Conservation (phyloP, 768 basidiomycete species). For the Paxillus ammoniavirescens region DNA sequence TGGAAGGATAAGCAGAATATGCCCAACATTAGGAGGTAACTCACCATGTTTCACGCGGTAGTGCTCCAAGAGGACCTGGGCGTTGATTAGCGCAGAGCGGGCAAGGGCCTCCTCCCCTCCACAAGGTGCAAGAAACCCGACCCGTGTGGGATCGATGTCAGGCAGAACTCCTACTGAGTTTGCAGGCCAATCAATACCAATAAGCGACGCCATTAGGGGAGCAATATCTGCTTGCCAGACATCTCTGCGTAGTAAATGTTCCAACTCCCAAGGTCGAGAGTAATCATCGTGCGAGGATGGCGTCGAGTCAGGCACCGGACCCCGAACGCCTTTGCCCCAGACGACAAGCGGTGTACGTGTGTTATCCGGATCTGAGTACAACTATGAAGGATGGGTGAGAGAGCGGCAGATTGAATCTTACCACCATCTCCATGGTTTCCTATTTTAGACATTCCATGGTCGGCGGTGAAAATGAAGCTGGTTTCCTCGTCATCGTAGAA, state of each 20-base stretch:
- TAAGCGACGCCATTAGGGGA: slow-evolving; percentile 69
- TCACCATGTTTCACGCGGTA: slow-evolving; percentile 75
- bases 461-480: slow-evolving; percentile 78
- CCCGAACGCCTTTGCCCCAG: slow-evolving; percentile 79
- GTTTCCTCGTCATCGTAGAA: slow-evolving; percentile 73
- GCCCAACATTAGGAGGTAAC: slow-evolving; percentile 10
- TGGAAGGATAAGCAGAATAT: slow-evolving; percentile 6
- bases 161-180: slow-evolving; percentile 84
- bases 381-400: slow-evolving; percentile 5
- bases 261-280: slow-evolving; percentile 61
- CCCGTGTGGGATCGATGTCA: slow-evolving; percentile 59
- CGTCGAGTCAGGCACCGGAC: slow-evolving; percentile 54
- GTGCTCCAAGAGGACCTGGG: slow-evolving; percentile 71
- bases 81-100: slow-evolving; percentile 58
- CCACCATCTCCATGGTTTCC: slow-evolving; percentile 91
- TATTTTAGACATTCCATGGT: slow-evolving; percentile 87
- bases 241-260: slow-evolving; percentile 62
- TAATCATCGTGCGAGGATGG: slow-evolving; percentile 69
- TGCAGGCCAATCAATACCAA: slow-evolving; percentile 74
- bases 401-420: slow-evolving; percentile 29
- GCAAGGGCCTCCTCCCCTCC: slow-evolving; percentile 53
- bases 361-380: slow-evolving; percentile 70
- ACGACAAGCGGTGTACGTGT: slow-evolving; percentile 81
- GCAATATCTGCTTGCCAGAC: slow-evolving; percentile 85
- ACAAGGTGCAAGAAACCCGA: slow-evolving; percentile 54